A percentile compares a stretch with the other conserved stretches of the same genome.
Conservation (phyloP, 495 filamentous ascomycete genomes). For the Aspergillus sparsus region DNA sequence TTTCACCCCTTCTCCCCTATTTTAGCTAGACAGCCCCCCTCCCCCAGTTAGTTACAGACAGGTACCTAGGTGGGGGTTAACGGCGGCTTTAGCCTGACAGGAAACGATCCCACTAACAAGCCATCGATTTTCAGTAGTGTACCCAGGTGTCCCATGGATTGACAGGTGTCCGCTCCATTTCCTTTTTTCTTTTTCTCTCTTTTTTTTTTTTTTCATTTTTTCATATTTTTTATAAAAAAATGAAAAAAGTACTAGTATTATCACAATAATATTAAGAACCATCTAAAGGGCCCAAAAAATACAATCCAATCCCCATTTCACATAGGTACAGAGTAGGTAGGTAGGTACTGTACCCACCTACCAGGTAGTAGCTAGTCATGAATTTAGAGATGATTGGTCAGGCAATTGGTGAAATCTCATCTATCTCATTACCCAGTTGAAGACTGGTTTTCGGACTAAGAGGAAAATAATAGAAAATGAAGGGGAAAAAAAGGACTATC, state of each 20-base stretch:
- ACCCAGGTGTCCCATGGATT: conserved; percentile 13
- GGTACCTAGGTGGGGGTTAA: too few species aligned
- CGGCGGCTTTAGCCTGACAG: background rate
- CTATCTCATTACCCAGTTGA: too few species aligned
- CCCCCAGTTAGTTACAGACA: background rate
- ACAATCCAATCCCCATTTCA: too few species aligned
- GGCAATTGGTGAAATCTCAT: too few species aligned
- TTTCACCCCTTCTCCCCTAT: background rate
- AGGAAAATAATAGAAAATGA: too few species aligned
- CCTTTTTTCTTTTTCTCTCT: background rate
- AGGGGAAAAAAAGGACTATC: background rate
- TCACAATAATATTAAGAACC: too few species aligned
- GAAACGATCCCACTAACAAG: background rate
- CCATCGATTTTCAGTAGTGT: background rate
- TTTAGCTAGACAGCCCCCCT: background rate
- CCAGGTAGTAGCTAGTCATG: too few species aligned
- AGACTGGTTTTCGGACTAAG: too few species aligned
- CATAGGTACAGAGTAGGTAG: too few species aligned
- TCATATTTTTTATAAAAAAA: background rate
- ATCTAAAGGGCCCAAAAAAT: too few species aligned
- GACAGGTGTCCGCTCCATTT: background rate
- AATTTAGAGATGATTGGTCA: too few species aligned
- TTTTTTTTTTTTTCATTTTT: background rate
- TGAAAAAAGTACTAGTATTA: background rate
- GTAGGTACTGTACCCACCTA: too few species aligned